Evolutionary conservation across 805 yeast species (phyloP).

Genomic region (Maudiozyma turicensis): DNA sequence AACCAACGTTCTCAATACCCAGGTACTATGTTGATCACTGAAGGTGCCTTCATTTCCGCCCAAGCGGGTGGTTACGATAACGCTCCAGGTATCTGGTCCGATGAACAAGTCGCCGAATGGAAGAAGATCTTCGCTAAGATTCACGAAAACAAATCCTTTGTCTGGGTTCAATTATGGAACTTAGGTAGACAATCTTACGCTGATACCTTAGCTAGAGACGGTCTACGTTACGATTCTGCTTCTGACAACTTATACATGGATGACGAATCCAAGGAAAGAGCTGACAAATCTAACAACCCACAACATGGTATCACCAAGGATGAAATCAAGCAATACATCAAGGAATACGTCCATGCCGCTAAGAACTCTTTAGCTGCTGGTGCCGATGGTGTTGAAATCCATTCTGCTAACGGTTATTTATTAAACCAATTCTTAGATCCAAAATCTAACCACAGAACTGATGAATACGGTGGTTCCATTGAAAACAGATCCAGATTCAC

Average conservation of each 20-base stretch:
- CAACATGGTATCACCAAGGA: slow-evolving; percentile 24
- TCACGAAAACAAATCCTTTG: slow-evolving; percentile 39
- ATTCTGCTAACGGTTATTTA: slow-evolving; percentile 58
- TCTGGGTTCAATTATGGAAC: slow-evolving; percentile 44
- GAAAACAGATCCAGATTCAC: slow-evolving; percentile 39
- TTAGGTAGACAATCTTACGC: slow-evolving; percentile 36
- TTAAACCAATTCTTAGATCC: slow-evolving; percentile 45
- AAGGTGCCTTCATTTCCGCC: slow-evolving; percentile 41
- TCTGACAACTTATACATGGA: slow-evolving; percentile 28
- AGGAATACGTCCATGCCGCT: slow-evolving; percentile 38
- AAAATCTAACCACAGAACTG: slow-evolving; percentile 37
- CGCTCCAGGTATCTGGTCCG: slow-evolving; percentile 42
- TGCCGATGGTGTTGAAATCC: slow-evolving; percentile 57
- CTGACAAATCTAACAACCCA: slow-evolving; percentile 25
- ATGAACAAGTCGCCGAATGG: slow-evolving; percentile 41
- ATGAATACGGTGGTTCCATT: slow-evolving; percentile 45
- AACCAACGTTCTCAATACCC: slow-evolving; percentile 40
- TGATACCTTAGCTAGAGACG: slow-evolving; percentile 27
- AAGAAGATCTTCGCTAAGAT: slow-evolving; percentile 37
- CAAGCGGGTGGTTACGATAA: slow-evolving; percentile 32
- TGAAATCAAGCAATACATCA: slow-evolving; percentile 33
- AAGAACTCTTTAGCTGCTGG: slow-evolving; percentile 27
- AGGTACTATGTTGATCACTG: slow-evolving; percentile 47
- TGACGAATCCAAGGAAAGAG: slow-evolving; percentile 29
- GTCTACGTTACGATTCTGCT: slow-evolving; percentile 32